Evolutionary conservation across 805 yeast genomes (phyloP).

Genomic region (Candida tibetensis): DNA sequence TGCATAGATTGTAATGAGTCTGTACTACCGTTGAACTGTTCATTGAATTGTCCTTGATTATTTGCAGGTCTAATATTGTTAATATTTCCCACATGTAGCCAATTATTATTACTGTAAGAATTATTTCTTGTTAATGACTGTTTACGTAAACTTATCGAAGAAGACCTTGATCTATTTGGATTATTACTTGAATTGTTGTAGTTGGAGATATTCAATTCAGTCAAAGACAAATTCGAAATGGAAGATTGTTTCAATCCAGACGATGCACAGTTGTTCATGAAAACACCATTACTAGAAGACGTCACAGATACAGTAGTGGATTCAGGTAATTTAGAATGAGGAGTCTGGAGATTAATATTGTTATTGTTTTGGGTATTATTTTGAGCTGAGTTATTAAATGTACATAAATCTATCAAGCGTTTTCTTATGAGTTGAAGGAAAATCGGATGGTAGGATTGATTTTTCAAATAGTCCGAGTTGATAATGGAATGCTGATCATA

Average conservation of each 20-base stretch:
- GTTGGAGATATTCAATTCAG: constrained; percentile 36
- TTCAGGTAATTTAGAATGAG: constrained; percentile 16
- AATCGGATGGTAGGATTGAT: constrained; percentile 34
- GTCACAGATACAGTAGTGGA: constrained; percentile 24
- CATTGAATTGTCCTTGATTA: constrained; percentile 14
- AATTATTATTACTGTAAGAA: constrained; percentile 32
- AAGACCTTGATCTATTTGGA: constrained; percentile 31
- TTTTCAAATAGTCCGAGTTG: constrained; percentile 29
- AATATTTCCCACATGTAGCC: constrained; percentile 46
- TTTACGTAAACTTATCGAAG: constrained; percentile 38
- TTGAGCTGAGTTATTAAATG: constrained; percentile 15
- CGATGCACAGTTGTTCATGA: constrained; percentile 8
- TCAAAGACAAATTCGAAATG: constrained; percentile 39
- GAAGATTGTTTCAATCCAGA: constrained; percentile 32
- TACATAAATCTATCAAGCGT: constrained; percentile 39
- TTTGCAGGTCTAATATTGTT: constrained; percentile 28
- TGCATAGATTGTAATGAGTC: constrained; percentile 45
- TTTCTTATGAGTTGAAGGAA: constrained; percentile 41
- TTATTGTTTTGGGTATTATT: background rate
- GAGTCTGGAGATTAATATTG: constrained; percentile 2
- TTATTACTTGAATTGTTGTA: constrained; percentile 20
- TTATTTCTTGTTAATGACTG: constrained; percentile 44
- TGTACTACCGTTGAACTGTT: constrained; percentile 27
- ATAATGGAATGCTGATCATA: constrained; percentile 36
- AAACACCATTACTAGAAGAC: constrained; percentile 11